Base-by-base conservation (phyloP, 441 rosid species). In the Daphne laureola region DNA sequence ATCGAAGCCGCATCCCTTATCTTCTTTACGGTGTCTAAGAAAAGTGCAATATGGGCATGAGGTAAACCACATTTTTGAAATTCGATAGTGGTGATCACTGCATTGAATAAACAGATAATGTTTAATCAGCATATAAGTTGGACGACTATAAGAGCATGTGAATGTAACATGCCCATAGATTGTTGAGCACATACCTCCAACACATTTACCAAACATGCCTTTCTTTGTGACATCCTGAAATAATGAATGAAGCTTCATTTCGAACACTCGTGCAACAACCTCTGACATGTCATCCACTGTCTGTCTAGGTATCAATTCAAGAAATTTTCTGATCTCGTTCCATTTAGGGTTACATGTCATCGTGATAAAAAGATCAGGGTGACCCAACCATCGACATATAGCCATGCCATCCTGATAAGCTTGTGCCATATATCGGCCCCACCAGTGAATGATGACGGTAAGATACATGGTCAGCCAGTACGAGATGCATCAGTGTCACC, bases 1-100 rank as follows among this genome's bases (percentile, higher is more conserved):
- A 66, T 49, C 0, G 40, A 31, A 0, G 11, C 9, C 0, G 43
- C 3, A 0, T 41, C 13, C 0, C 3, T 4, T 0, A 7, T 0
- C 2, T 59, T 64, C 1, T 55, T 42, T 8, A 27, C 4, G 0
- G 44, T 15, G 2, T 42, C 43, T 4, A 56, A 9, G 17, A 21
- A 61, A 0, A 65, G 0, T 0, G 61, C 4, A 4, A 70, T 70
- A 8, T 61, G 70, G 0, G 64, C 67, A 25, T 56, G 55, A 0
- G 51, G 64, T 0, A 57, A 49, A 1, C 57, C 59, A 3, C 43
- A 8, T 21, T 70, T 70, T 1, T n/a, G n/a, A 5, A 13, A 27
- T 4, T 27, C 4, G 7, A 27, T 27, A n/a, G n/a, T n/a, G n/a
- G n/a, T n/a, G n/a, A n/a, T n/a, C n/a, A n/a, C n/a, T n/a, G n/a